phyloP scores from a whole-genome alignment of 495 filamentous ascomycete species.

The Aspergillus sclerotiicarbonarius region DNA sequence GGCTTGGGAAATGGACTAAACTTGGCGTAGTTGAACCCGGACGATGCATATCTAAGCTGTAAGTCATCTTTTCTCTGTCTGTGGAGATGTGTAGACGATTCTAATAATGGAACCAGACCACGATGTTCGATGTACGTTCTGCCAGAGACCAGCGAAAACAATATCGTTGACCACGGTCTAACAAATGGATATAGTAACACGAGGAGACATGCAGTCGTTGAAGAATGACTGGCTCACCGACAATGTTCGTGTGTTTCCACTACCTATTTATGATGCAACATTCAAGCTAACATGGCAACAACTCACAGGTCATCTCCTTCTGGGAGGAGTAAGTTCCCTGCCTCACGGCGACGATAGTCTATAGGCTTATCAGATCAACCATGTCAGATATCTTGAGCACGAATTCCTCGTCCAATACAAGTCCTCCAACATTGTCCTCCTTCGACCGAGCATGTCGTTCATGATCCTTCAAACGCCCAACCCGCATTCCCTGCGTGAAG shows the following conservation, averaged over 20 bases:
- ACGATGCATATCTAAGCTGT: slow-evolving; percentile 74
- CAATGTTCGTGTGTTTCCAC: slow-evolving; percentile 61
- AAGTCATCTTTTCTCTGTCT: slow-evolving; percentile 30
- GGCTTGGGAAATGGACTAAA: slow-evolving; percentile 7
- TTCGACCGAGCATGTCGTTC: slow-evolving; percentile 91
- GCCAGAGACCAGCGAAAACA: neutral
- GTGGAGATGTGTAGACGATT: neutral
- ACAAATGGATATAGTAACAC: slow-evolving; percentile 54
- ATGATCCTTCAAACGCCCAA: slow-evolving; percentile 83
- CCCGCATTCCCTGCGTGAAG: slow-evolving; percentile 61
- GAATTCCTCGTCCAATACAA: slow-evolving; percentile 75
- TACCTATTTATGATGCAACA: neutral
- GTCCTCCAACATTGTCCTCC: slow-evolving; percentile 81
- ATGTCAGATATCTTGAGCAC: slow-evolving; percentile 76
- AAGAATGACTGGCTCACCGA: slow-evolving; percentile 98
- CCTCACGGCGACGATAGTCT: neutral
- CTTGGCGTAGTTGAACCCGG: slow-evolving; percentile 54
- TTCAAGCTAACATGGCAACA: slow-evolving; percentile 12
- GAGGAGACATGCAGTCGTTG: slow-evolving; percentile 81
- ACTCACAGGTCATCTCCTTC: slow-evolving; percentile 70
- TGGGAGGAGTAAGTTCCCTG: slow-evolving; percentile 82
- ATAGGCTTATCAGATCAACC: slow-evolving; percentile 5
- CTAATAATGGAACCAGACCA: slow-evolving; percentile 49
- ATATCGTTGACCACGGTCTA: neutral
- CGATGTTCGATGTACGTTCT: slow-evolving; percentile 64